Percentiles rank a stretch among this genome's conserved stretches.
Conservation (phyloP, 1,284 basidiomycete species). For the Microbotryum intermedium region DNA sequence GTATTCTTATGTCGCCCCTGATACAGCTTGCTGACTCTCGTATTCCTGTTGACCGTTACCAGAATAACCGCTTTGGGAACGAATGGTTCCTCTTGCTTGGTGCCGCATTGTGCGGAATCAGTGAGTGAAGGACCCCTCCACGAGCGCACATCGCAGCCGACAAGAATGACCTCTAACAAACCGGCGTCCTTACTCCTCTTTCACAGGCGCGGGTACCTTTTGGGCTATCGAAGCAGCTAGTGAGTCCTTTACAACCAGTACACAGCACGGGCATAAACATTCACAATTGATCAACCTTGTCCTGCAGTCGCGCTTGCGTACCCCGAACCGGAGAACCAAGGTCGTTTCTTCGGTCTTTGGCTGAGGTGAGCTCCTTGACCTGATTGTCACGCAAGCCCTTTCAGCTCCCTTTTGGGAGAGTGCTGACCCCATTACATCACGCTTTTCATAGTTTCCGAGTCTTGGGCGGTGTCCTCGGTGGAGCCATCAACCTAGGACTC, state of each 20-base stretch:
- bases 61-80: constrained; percentile 32
- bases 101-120: constrained; percentile 39
- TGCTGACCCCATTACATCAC: too few species aligned
- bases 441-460: constrained; percentile 25
- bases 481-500: constrained; percentile 39
- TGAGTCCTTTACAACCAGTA: constrained; percentile 35
- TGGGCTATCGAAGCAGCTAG: background rate
- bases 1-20: too few species aligned
- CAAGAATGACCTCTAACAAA: too few species aligned
- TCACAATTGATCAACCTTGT: too few species aligned
- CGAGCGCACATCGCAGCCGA: too few species aligned
- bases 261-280: constrained; percentile 32
- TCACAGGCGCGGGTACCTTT: constrained; percentile 10
- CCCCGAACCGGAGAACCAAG: constrained; percentile 38
- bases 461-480: constrained; percentile 35
- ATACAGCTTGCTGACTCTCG: too few species aligned
- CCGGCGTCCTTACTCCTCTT: background rate
- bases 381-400: too few species aligned
- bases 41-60: too few species aligned
- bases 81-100: constrained; percentile 41
- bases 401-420: too few species aligned
- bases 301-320: constrained; percentile 33
- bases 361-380: constrained; percentile 22
- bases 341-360: constrained; percentile 38
- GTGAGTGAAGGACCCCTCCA: too few species aligned